phyloP scores from a whole-genome alignment of 2,329 filamentous ascomycete species.

The Ophiostoma tasmaniense region DNA sequence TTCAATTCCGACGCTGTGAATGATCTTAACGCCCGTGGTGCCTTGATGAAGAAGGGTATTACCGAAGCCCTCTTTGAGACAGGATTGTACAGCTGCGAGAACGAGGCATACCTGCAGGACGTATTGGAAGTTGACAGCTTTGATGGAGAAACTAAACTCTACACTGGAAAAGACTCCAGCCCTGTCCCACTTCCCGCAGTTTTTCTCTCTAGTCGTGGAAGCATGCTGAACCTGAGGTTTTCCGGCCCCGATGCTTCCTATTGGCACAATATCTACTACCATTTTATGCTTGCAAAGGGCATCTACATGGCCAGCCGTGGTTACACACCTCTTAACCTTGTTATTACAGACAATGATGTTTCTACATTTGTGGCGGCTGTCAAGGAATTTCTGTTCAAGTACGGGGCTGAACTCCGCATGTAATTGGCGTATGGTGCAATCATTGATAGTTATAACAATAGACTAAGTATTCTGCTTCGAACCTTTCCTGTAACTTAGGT shows the following conservation, averaged over 20 bases:
- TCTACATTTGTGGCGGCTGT: conserved; percentile 21
- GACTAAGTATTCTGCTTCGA: background rate
- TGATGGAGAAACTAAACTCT: conserved; percentile 3
- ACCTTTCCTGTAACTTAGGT: too few species aligned
- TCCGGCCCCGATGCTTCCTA: conserved; percentile 27
- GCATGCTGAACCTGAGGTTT: conserved; percentile 29
- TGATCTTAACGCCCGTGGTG: conserved; percentile 28
- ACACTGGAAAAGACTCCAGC: conserved; percentile 9
- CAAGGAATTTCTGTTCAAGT: conserved; percentile 11
- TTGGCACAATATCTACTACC: conserved; percentile 22
- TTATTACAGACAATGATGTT: conserved; percentile 22
- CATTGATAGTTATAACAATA: background rate
- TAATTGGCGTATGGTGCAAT: background rate
- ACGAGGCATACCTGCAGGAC: background rate
- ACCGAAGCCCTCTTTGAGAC: conserved; percentile 26
- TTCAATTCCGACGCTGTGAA: conserved; percentile 29
- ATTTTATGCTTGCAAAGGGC: conserved; percentile 24
- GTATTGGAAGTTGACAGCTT: conserved; percentile 19
- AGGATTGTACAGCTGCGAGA: conserved; percentile 24
- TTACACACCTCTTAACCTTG: conserved; percentile 22
- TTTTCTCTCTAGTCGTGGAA: conserved; percentile 26
- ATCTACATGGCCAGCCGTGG: conserved; percentile 24
- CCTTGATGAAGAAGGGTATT: conserved; percentile 23
- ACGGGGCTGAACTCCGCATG: conserved; percentile 6
- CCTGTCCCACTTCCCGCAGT: conserved; percentile 12